phyloP scores from a whole-genome alignment of 208 protist species.

The Leishmania arabica region DNA sequence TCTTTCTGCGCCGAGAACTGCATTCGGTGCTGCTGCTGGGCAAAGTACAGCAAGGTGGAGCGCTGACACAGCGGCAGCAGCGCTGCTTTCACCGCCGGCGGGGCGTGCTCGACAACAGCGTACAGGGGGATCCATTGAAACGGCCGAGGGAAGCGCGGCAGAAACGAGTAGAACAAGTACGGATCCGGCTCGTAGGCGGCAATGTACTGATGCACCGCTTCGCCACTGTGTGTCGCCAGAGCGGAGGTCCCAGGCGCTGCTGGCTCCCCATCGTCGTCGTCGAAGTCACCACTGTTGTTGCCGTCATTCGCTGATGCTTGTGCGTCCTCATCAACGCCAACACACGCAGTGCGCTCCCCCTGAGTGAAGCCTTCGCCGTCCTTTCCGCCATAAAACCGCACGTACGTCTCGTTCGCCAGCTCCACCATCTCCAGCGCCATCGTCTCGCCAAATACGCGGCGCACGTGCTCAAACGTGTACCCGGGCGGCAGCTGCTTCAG shows the following conservation, averaged over 20 bases:
- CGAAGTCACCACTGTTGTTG: neutral
- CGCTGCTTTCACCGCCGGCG: conserved; percentile 21
- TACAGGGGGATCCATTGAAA: conserved; percentile 44
- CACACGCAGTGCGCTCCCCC: neutral
- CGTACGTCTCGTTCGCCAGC: conserved; percentile 17
- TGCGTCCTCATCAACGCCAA: neutral
- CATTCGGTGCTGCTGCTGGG: conserved; percentile 63
- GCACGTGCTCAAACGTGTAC: conserved; percentile 55
- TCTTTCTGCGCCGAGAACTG: conserved; percentile 50
- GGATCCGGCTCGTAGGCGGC: conserved; percentile 42
- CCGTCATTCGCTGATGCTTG: neutral
- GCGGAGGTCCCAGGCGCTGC: neutral
- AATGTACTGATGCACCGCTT: conserved; percentile 28
- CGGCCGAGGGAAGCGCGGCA: conserved; percentile 8
- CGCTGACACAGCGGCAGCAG: conserved; percentile 35
- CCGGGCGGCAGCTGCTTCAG: conserved; percentile 43
- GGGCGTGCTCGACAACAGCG: conserved; percentile 30
- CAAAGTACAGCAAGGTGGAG: conserved; percentile 60
- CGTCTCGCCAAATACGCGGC: conserved; percentile 38
- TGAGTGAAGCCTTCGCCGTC: conserved; percentile 17
- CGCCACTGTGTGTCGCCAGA: neutral
- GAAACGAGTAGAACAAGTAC: conserved; percentile 37
- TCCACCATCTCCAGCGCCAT: conserved; percentile 21
- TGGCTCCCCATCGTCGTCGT: neutral
- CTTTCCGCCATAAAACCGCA: conserved; percentile 51